phyloP scores from a whole-genome alignment of 179 eudicot genomes.

The Beta lomatogona region DNA sequence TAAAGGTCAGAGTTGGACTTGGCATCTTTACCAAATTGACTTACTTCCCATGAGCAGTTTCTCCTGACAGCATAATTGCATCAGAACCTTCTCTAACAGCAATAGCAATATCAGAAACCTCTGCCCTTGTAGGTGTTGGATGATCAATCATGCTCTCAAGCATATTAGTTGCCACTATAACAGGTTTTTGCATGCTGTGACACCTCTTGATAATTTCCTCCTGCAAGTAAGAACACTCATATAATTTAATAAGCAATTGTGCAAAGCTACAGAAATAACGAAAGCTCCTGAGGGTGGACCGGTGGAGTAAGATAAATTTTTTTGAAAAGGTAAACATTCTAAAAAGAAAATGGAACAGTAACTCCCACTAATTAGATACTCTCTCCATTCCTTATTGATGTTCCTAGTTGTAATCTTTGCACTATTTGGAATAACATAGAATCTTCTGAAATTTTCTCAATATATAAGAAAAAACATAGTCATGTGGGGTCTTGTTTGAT shows the following conservation, averaged over 20 bases:
- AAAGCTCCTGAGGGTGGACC: background rate
- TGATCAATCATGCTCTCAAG: constrained; percentile 97
- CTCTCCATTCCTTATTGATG: too few species aligned
- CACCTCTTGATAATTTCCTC: constrained; percentile 92
- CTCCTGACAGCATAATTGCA: constrained; percentile 98
- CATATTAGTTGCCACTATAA: constrained; percentile 99
- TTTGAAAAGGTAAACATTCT: too few species aligned
- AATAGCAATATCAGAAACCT: constrained; percentile 98
- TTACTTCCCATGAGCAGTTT: constrained; percentile 99
- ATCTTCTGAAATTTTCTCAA: too few species aligned
- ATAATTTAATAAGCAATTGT: background rate
- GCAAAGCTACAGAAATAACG: constrained; percentile 13
- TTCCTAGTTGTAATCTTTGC: too few species aligned
- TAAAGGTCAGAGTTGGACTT: background rate
- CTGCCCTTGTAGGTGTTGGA: constrained; percentile 98
- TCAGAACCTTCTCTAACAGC: constrained; percentile 98
- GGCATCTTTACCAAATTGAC: constrained; percentile 31
- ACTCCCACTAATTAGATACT: too few species aligned
- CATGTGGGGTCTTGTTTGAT: too few species aligned
- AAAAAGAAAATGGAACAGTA: too few species aligned
- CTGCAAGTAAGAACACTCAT: constrained; percentile 37
- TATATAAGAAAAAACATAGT: too few species aligned
- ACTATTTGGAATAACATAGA: too few species aligned
- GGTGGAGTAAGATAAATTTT: background rate
- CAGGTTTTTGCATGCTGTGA: constrained; percentile 90